Conservation (phyloP, 2,329 filamentous ascomycete species). For the Cladosporium sp. region DNA sequence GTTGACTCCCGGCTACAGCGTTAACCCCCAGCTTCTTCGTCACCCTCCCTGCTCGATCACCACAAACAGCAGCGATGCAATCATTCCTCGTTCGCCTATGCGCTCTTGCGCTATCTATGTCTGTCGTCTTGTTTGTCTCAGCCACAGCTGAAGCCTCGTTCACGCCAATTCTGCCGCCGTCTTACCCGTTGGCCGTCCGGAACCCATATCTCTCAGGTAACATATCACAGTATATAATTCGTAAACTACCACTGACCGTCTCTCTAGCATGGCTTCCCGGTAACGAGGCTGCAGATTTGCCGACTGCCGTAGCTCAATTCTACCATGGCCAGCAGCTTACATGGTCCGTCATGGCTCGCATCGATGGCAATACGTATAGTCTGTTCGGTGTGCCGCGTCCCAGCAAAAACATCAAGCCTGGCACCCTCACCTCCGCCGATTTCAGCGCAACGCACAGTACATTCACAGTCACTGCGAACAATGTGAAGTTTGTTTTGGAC, state of each 20-base stretch:
- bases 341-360: conserved; percentile 47
- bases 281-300: conserved; percentile 40
- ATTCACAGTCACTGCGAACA: conserved; percentile 44
- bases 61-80: background rate
- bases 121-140: background rate
- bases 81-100: background rate
- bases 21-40: background rate
- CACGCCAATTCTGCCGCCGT: conserved; percentile 42
- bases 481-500: conserved; percentile 42
- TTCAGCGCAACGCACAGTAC: conserved; percentile 48
- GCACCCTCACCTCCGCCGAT: conserved; percentile 39
- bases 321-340: conserved; percentile 47
- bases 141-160: conserved; percentile 20
- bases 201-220: conserved; percentile 46
- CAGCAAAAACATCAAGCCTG: conserved; percentile 35
- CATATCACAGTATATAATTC: background rate
- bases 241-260: background rate
- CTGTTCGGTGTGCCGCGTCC: conserved; percentile 44
- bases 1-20: background rate
- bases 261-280: conserved; percentile 46
- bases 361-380: conserved; percentile 45
- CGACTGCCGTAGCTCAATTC: conserved; percentile 45
- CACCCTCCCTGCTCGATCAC: background rate
- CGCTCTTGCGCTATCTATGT: background rate
- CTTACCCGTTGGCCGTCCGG: conserved; percentile 48